Conservation (phyloP, 495 filamentous ascomycete genomes). For the Endocarpon pusillum region DNA sequence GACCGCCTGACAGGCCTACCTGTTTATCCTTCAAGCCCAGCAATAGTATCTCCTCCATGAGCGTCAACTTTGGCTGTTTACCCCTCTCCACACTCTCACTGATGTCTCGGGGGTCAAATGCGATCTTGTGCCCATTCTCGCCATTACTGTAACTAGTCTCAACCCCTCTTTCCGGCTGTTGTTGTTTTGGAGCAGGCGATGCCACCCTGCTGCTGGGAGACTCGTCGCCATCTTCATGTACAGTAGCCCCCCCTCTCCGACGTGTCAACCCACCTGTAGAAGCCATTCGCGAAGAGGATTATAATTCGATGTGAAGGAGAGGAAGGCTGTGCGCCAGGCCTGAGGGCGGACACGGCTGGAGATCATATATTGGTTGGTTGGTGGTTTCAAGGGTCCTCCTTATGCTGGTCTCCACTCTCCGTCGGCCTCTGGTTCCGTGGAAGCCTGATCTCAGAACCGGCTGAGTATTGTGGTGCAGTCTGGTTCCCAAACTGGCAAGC, state of each 20-base stretch:
- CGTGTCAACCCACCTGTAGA: conserved; percentile 58
- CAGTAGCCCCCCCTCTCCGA: conserved; percentile 48
- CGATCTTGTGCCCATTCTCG: conserved; percentile 97
- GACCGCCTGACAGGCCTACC: conserved; percentile 30
- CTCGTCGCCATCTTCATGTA: conserved; percentile 34
- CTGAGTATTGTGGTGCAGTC: no score
- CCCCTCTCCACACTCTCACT: conserved; percentile 90
- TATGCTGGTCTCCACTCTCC: no score
- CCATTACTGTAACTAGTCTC: conserved; percentile 85
- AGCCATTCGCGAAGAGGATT: conserved; percentile 32
- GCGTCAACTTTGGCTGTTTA: conserved; percentile 93
- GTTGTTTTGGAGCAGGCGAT: conserved; percentile 46
- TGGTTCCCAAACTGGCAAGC: no score
- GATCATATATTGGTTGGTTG: no score
- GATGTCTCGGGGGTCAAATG: conserved; percentile 91
- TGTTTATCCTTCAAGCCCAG: conserved; percentile 97
- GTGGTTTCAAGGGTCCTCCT: no score
- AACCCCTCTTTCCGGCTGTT: conserved; percentile 46
- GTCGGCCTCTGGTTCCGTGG: no score
- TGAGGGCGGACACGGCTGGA: conserved; percentile 1
- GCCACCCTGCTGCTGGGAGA: conserved; percentile 45
- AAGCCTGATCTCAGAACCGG: no score
- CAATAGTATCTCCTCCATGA: conserved; percentile 96
- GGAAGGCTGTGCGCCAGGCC: conserved; percentile 3
- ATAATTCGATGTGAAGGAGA: conserved; percentile 3